These are phyloP conservation scores for Sarcodon sp. DNA, from an alignment of 768 basidiomycete species.

Conservation along the genomic window DNA sequence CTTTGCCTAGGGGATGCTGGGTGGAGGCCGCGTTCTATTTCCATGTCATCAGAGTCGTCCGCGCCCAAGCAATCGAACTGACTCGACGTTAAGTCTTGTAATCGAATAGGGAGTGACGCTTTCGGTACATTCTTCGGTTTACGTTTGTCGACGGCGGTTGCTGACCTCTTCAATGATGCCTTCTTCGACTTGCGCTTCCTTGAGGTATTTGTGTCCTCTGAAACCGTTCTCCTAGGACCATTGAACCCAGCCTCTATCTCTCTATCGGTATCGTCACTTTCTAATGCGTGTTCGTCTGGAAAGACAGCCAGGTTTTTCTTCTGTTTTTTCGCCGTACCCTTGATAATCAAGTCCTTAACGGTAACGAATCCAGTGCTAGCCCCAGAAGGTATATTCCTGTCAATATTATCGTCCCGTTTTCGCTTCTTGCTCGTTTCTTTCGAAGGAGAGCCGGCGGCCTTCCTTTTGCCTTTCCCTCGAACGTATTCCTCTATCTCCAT, in stretches of 20 bases:
- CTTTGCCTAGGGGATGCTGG: too few relatives aligned
- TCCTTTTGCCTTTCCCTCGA: slow-evolving; percentile 26
- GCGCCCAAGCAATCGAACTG: slow-evolving; percentile 30
- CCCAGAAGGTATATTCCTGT: slow-evolving; percentile 62
- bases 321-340: slow-evolving; percentile 35
- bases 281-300: slow-evolving; percentile 31
- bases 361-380: slow-evolving; percentile 62
- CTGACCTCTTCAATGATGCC: slow-evolving; percentile 18
- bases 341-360: slow-evolving; percentile 49
- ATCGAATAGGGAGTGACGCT: slow-evolving; percentile 9
- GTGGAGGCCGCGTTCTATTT: slow-evolving; percentile 31
- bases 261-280: slow-evolving; percentile 57
- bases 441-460: slow-evolving; percentile 17
- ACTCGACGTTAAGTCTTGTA: slow-evolving; percentile 18
- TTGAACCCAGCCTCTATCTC: slow-evolving; percentile 49
- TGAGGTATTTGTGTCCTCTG: slow-evolving; percentile 19
- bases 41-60: slow-evolving; percentile 45
- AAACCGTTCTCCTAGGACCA: slow-evolving; percentile 36
- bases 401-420: slow-evolving; percentile 56
- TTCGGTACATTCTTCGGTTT: slow-evolving; percentile 11
- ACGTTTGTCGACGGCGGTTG: slow-evolving; percentile 2
- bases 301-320: slow-evolving; percentile 13
- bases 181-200: slow-evolving; percentile 15
- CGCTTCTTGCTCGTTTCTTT: slow-evolving; percentile 36
- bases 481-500: slow-evolving; percentile 73